These are phyloP conservation scores for Rhododendron griersonianum DNA, from an alignment of 148 eudicot species.

Conservation along the genomic window DNA sequence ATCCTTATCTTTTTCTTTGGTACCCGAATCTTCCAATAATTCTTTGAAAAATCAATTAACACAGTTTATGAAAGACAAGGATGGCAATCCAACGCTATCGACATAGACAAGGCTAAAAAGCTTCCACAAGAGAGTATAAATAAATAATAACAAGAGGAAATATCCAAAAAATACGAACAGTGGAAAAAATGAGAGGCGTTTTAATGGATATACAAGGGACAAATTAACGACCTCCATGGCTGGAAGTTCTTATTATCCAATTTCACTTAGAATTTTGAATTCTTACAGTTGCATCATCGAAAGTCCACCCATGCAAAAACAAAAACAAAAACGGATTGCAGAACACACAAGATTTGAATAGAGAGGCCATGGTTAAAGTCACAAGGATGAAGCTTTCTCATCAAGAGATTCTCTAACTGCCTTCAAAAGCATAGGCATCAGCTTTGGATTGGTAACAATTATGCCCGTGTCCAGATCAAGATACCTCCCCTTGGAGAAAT, in stretches of 20 bases:
- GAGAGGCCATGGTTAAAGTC: slow-evolving; percentile 7
- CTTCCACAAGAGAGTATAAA: not conserved
- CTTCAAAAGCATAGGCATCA: slow-evolving; percentile 85
- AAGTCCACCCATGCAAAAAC: not conserved
- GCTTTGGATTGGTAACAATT: slow-evolving; percentile 70
- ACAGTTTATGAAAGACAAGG: no score
- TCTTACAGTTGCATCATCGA: not conserved
- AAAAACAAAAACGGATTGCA: not conserved
- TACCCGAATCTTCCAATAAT: no score
- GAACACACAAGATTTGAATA: not conserved
- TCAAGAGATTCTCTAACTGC: slow-evolving; percentile 76
- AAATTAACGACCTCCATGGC: not conserved
- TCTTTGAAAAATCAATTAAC: no score
- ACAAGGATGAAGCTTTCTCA: slow-evolving; percentile 65
- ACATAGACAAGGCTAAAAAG: not conserved
- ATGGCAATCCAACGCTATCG: no score
- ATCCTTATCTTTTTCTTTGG: no score
- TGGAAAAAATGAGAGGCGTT: not conserved
- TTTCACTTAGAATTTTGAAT: not conserved
- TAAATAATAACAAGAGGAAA: no score
- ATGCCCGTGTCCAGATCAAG: slow-evolving; percentile 88
- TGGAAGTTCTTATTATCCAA: not conserved
- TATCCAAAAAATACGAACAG: not conserved
- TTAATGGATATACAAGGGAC: no score
- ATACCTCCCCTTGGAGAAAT: slow-evolving; percentile 83